Conservation (phyloP, 768 basidiomycete genomes). For the Boletus subcaerulescens region DNA sequence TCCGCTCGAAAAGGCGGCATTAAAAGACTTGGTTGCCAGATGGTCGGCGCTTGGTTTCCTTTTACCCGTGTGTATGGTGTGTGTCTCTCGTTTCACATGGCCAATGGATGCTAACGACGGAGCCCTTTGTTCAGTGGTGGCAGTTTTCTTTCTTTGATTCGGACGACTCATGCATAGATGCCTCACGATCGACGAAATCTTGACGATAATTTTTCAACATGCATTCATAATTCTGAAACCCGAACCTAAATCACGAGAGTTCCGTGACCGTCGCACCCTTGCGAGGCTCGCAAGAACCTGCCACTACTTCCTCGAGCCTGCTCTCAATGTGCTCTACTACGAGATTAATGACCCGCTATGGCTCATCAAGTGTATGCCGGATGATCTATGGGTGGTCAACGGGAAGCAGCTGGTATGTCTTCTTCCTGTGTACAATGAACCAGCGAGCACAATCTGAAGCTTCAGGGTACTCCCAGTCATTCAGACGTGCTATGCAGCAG, state of each 20-base stretch:
- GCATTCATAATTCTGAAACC: conserved; percentile 27
- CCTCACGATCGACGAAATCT: conserved; percentile 32
- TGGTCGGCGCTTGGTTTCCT: conserved; percentile 10
- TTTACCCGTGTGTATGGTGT: conserved; percentile 25
- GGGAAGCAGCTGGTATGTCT: conserved; percentile 28
- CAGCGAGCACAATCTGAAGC: conserved; percentile 8
- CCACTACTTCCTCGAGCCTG: conserved; percentile 32
- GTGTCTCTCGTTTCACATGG: conserved; percentile 10
- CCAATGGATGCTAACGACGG: conserved; percentile 1
- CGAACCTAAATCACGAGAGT: conserved; percentile 27
- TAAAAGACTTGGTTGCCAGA: conserved; percentile 1
- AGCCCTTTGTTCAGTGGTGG: conserved; percentile 7
- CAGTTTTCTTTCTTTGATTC: conserved; percentile 10
- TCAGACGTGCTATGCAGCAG: conserved; percentile 18
- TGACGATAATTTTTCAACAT: conserved; percentile 31
- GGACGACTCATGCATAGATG: conserved; percentile 32
- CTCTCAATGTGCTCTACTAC: conserved; percentile 31
- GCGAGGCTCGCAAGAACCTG: conserved; percentile 32
- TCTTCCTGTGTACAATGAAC: neutral
- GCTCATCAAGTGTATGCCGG: conserved; percentile 31
- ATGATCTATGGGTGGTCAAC: conserved; percentile 32
- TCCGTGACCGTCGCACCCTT: conserved; percentile 30
- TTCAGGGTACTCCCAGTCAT: conserved; percentile 12
- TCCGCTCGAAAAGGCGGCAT: conserved; percentile 23
- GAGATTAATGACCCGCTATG: conserved; percentile 31